Evolutionary conservation across 129 eudicot genomes (phyloP).

Genomic region (Lactuca saligna): DNA sequence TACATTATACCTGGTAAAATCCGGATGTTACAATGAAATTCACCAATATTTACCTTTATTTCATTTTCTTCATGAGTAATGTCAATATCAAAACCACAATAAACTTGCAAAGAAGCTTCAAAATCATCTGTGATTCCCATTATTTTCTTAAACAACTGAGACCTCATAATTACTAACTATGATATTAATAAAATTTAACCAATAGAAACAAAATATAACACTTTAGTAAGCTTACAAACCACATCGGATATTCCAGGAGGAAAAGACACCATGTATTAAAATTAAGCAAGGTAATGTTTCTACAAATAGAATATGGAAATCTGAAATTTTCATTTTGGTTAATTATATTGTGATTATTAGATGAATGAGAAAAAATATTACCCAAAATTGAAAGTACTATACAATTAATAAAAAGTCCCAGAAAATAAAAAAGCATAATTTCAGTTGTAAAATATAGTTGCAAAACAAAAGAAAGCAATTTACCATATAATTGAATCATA

Average conservation of each 20-base stretch:
- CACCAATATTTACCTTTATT: slow-evolving; percentile 55
- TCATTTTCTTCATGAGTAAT: slow-evolving; percentile 82
- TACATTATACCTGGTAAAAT: too few relatives aligned
- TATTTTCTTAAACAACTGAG: slow-evolving; percentile 46
- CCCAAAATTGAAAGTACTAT: slow-evolving; percentile 70
- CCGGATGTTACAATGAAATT: too few relatives aligned
- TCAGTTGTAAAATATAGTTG: too few relatives aligned
- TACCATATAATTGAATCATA: too few relatives aligned
- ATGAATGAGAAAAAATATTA: slow-evolving; percentile 22
- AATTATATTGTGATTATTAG: background rate
- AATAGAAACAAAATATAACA: background rate
- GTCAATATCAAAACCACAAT: slow-evolving; percentile 87
- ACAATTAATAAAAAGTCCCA: too few relatives aligned
- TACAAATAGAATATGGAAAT: slow-evolving; percentile 20
- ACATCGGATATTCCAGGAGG: slow-evolving; percentile 89
- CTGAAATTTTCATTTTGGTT: background rate
- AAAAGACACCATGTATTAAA: slow-evolving; percentile 85
- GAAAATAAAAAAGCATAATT: too few relatives aligned
- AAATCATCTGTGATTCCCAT: slow-evolving; percentile 95
- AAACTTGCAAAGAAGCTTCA: slow-evolving; percentile 94
- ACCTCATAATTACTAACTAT: background rate
- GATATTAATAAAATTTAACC: slow-evolving; percentile 5
- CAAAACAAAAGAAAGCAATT: too few relatives aligned
- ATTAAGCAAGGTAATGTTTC: slow-evolving; percentile 79
- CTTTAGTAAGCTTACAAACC: slow-evolving; percentile 61